These are phyloP conservation scores for Leptographium lundbergii DNA, from an alignment of 2,329 filamentous ascomycete species.

Conservation along the genomic window DNA sequence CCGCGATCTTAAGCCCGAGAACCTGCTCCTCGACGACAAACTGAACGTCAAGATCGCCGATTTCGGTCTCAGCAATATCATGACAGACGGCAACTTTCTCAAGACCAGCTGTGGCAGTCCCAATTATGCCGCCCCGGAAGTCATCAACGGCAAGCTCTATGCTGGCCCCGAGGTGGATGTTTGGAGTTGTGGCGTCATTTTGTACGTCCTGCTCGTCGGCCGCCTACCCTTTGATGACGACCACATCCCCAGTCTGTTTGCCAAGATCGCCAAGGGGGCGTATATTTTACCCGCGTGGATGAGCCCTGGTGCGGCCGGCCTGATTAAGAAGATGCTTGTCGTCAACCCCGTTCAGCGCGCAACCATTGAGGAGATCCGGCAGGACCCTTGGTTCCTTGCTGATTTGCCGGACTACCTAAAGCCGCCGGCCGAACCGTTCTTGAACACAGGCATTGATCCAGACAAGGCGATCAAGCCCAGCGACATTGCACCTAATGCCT, in stretches of 20 bases:
- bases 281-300: constrained; percentile 91
- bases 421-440: constrained; percentile 79
- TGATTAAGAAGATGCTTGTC: constrained; percentile 90
- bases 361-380: constrained; percentile 83
- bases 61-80: constrained; percentile 97
- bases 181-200: constrained; percentile 91
- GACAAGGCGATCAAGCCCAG: constrained; percentile 80
- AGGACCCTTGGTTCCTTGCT: constrained; percentile 87
- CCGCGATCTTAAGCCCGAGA: constrained; percentile 94
- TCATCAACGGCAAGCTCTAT: constrained; percentile 95
- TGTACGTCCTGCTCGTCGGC: constrained; percentile 71
- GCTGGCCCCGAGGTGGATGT: constrained; percentile 96
- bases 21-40: constrained; percentile 84
- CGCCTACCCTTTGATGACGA: constrained; percentile 94
- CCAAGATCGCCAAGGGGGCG: constrained; percentile 90
- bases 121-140: constrained; percentile 95
- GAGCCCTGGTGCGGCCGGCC: constrained; percentile 62
- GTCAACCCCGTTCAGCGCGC: constrained; percentile 91
- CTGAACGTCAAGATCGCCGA: constrained; percentile 99
- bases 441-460: constrained; percentile 86
- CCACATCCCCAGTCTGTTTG: constrained; percentile 93
- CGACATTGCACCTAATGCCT: constrained; percentile 67
- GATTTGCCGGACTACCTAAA: constrained; percentile 79
- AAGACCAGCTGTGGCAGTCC: constrained; percentile 98
- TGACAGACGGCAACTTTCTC: constrained; percentile 98